Evolutionary conservation across 2,329 filamentous ascomycete genomes (phyloP), one percentile per base, ranked within the genome.

Genomic region (Talaromyces sp.): DNA sequence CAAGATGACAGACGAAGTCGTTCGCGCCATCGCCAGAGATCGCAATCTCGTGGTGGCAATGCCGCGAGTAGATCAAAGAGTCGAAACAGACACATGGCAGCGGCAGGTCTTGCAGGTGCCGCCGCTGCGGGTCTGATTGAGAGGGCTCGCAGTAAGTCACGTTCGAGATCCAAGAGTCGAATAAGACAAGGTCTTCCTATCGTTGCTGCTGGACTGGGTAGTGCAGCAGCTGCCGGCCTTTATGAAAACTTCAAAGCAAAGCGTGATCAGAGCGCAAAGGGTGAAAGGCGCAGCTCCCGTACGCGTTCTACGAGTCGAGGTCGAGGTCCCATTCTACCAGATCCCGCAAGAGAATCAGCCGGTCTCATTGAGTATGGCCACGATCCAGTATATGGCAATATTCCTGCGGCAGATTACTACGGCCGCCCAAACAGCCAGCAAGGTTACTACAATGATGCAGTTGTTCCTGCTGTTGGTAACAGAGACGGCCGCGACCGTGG

Each of bases 281-380:
- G 75, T 48, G 71, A 77, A 71, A 74, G 72, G 70, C 68, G 75
- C 69, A 63, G 69, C 39, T 60, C 65, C 14, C 54, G 65, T 33
- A n/a, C 56, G 22, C 73, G 73, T 47, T 75, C 73, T 16, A 79
- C 82, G 69, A 83, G 82, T 67, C 71, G 77, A 57, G 74, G 76
- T 60, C 74, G 75, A 50, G 81, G 79, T 65, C 70, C 74, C 13
- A 69, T 70, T n/a, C 78, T 80, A 65, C 73, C 77, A 19, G 79
- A 81, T 62, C 74, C 75, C 24, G 67, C 73, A 14, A 72, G 75
- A 37, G 79, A 81, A 70, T 79, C 77, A 69, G 78, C 82, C 71
- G 82, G 80, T 66, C 76, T 88, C 75, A 87, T 89, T 77, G 86
- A 88, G 73, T 89, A 89, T 74, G 87, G 87, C 68, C 82, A 83